These are phyloP conservation scores for Epichloe gansuensis DNA, from an alignment of 2,329 filamentous ascomycete genomes.

Conservation along the genomic window DNA sequence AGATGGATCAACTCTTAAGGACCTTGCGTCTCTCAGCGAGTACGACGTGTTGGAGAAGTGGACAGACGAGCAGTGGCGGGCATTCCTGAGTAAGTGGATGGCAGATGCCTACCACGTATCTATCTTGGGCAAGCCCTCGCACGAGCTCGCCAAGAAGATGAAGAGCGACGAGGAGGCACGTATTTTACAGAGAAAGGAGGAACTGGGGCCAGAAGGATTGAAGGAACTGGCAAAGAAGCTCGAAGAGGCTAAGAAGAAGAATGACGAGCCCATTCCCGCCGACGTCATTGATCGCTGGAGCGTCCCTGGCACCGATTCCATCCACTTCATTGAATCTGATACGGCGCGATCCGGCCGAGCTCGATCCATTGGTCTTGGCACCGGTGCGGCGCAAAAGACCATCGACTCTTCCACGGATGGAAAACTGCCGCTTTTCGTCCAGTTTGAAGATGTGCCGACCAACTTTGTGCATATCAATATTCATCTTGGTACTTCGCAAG, in stretches of 20 bases:
- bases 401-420: slow-evolving; percentile 56
- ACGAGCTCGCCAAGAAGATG: slow-evolving; percentile 64
- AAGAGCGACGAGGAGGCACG: slow-evolving; percentile 72
- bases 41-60: slow-evolving; percentile 64
- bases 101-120: slow-evolving; percentile 77
- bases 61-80: slow-evolving; percentile 74
- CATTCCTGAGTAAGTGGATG: slow-evolving; percentile 74
- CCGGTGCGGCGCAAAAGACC: slow-evolving; percentile 60
- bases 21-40: slow-evolving; percentile 43
- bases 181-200: slow-evolving; percentile 64
- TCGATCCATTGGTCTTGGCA: slow-evolving; percentile 51
- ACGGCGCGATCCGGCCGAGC: slow-evolving; percentile 77
- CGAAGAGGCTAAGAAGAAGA: slow-evolving; percentile 74
- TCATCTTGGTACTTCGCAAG: slow-evolving; percentile 62
- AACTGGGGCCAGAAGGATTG: slow-evolving; percentile 72
- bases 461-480: slow-evolving; percentile 83
- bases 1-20: slow-evolving; percentile 63
- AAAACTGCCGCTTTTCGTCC: slow-evolving; percentile 73
- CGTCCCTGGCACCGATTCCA: slow-evolving; percentile 77
- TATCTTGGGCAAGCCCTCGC: slow-evolving; percentile 76
- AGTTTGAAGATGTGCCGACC: slow-evolving; percentile 88
- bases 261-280: slow-evolving; percentile 74
- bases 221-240: slow-evolving; percentile 62
- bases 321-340: slow-evolving; percentile 83
- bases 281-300: slow-evolving; percentile 70